Base-by-base conservation (phyloP, 75 land plant genomes). In the Cupressus sempervirens region DNA sequence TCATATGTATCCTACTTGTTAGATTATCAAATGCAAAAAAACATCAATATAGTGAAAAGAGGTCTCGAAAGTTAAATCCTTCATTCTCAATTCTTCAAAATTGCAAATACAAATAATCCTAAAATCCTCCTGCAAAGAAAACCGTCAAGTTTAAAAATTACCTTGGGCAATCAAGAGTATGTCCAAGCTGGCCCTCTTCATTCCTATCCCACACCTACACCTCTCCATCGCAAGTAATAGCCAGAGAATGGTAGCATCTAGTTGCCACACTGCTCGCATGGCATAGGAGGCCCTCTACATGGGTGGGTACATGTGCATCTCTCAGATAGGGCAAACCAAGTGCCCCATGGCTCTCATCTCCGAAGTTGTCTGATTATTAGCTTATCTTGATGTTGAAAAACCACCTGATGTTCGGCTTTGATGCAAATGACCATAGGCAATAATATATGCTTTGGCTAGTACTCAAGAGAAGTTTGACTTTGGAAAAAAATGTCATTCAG, bases 141-240 rank as follows among this genome's bases (percentile, higher is more conserved):
- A 3, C 45, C 3, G 3, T 43, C 3, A 50, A n/a, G 13, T 50
- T 80, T 40, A 80, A 43, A 34, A 43, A 11, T 41, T 1, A 92
- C 93, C 92, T 90, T 48, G 91, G 83, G 26, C 86, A 53, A 46
- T 13, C 62, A 23, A 50, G 20, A 5, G 90, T 88, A 15, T 93
- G 84, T 45, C 99, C 99, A 18, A 98, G 94, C 92, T 98, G 99
- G 16, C 89, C 94, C 83, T 98, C 99, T 12, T 84, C 48, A 85
- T 98, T 94, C 35, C 98, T 87, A 26, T 97, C 99, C 99, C 99
- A 98, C 1, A 94, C 93, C 97, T 96, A 96, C 29, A 98, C 86
- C 85, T 91, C 88, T 11, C 99, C 98, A 3, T 80, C 41, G 3
- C 54, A 14, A 18, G 93, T 86, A 53, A 98, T 86, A 53, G 99